These are phyloP conservation scores for Saccharomyces cerevisiae DNA, from an alignment of 805 yeast genomes.

Conservation along the genomic window DNA sequence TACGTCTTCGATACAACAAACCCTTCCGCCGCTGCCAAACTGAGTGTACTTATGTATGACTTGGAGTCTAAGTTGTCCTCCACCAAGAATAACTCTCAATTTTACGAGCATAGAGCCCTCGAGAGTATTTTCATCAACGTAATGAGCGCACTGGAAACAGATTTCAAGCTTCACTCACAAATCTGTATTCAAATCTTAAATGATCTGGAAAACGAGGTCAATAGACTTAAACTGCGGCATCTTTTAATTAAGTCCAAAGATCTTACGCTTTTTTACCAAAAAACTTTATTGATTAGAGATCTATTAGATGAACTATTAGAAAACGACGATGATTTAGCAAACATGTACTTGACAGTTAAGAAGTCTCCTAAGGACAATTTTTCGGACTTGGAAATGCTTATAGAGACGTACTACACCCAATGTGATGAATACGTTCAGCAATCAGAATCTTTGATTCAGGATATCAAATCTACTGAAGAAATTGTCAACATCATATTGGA, in stretches of 20 bases:
- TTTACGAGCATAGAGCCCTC: slow-evolving; percentile 73
- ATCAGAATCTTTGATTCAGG: slow-evolving; percentile 71
- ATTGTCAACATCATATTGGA: slow-evolving; percentile 86
- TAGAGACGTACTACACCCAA: slow-evolving; percentile 84
- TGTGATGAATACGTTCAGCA: slow-evolving; percentile 91
- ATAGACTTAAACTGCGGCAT: slow-evolving; percentile 65
- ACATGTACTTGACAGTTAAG: slow-evolving; percentile 61
- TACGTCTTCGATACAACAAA: slow-evolving; percentile 65
- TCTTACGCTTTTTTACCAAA: slow-evolving; percentile 65
- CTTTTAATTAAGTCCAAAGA: slow-evolving; percentile 65
- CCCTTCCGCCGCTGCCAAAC: slow-evolving; percentile 50
- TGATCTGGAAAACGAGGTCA: slow-evolving; percentile 71
- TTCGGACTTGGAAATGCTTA: slow-evolving; percentile 76
- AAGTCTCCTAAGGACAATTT: slow-evolving; percentile 31
- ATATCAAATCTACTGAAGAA: slow-evolving; percentile 85
- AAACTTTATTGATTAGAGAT: slow-evolving; percentile 64
- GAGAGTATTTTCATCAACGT: slow-evolving; percentile 79
- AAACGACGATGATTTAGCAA: slow-evolving; percentile 75
- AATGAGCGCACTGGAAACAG: slow-evolving; percentile 70
- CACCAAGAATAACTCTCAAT: slow-evolving; percentile 32
- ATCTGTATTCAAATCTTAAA: slow-evolving; percentile 56
- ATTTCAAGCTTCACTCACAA: slow-evolving; percentile 49
- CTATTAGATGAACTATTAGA: slow-evolving; percentile 79
- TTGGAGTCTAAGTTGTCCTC: slow-evolving; percentile 57
- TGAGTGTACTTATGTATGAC: slow-evolving; percentile 79